phyloP scores from a whole-genome alignment of 345 rosid species.

The Eucalyptus sp. region DNA sequence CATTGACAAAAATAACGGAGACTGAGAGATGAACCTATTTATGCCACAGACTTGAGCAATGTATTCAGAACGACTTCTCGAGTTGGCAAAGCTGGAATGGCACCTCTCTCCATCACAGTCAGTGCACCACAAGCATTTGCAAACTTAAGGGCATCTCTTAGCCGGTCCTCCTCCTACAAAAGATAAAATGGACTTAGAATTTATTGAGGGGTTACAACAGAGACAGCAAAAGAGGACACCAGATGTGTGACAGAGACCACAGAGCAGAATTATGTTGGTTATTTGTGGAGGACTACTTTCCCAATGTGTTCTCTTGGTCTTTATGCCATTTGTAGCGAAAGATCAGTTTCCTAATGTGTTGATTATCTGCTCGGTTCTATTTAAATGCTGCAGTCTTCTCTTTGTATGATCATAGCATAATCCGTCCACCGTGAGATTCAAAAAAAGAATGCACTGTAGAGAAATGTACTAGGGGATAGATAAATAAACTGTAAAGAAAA shows the following conservation, averaged over 20 bases:
- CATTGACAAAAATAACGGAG: not conserved
- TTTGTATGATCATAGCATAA: not conserved
- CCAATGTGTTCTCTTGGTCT: not conserved
- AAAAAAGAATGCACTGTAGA: not conserved
- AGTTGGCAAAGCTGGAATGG: constrained; percentile 88
- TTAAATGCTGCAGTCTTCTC: not conserved
- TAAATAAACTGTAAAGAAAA: not conserved
- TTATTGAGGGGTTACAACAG: not conserved
- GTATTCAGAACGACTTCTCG: constrained; percentile 53
- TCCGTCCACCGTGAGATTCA: not conserved
- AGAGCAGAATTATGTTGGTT: not conserved
- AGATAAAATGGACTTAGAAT: not conserved
- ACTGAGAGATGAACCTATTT: not conserved
- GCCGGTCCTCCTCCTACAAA: constrained; percentile 50
- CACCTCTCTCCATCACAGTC: constrained; percentile 84
- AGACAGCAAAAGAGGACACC: not conserved
- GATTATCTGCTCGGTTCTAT: not conserved
- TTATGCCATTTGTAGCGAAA: not conserved
- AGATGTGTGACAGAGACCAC: not conserved
- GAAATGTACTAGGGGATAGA: not conserved
- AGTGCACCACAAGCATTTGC: constrained; percentile 94
- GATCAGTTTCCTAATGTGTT: not conserved
- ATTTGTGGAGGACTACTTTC: not conserved
- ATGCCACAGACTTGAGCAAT: constrained; percentile 29
- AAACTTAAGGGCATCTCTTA: constrained; percentile 67